Percentiles rank a stretch among this genome's conserved stretches.
phyloP scores from a whole-genome alignment of 441 rosid species.

The Aleurites moluccanus region DNA sequence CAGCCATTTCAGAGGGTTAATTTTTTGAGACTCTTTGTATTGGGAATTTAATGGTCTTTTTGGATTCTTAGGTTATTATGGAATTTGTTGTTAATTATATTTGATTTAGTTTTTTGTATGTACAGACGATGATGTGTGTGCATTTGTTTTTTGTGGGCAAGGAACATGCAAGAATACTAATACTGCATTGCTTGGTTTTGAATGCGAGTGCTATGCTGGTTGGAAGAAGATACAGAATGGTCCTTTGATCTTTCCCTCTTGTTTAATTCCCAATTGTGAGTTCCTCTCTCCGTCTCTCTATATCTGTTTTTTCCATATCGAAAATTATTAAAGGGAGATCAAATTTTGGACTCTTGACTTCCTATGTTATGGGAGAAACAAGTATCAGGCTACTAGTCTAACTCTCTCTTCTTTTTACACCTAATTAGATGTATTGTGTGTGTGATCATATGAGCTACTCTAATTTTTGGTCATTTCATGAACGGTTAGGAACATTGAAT shows the following conservation, averaged over 20 bases:
- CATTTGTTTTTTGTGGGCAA: conserved; percentile 32
- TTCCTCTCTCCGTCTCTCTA: not conserved
- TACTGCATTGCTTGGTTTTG: conserved; percentile 20
- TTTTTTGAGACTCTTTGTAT: not conserved
- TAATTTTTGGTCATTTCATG: not conserved
- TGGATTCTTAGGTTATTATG: not conserved
- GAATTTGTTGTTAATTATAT: not conserved
- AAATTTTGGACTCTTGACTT: too few relatives aligned
- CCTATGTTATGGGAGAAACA: too few relatives aligned
- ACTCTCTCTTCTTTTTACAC: too few relatives aligned
- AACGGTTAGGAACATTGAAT: too few relatives aligned
- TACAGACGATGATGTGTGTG: conserved; percentile 20
- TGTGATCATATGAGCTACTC: not conserved
- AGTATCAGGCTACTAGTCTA: too few relatives aligned
- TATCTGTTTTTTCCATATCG: not conserved
- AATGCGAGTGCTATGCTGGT: conserved; percentile 47
- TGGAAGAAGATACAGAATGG: conserved; percentile 45
- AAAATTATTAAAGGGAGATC: too few relatives aligned
- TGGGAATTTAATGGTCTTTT: not conserved
- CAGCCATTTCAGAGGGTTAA: not conserved
- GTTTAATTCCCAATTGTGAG: conserved; percentile 53
- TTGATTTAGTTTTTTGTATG: not conserved
- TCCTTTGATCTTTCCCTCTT: conserved; percentile 32
- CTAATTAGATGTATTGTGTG: not conserved
- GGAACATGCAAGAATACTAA: conserved; percentile 38